phyloP scores from a whole-genome alignment of 306 rosid species.

The Quercus suber region DNA sequence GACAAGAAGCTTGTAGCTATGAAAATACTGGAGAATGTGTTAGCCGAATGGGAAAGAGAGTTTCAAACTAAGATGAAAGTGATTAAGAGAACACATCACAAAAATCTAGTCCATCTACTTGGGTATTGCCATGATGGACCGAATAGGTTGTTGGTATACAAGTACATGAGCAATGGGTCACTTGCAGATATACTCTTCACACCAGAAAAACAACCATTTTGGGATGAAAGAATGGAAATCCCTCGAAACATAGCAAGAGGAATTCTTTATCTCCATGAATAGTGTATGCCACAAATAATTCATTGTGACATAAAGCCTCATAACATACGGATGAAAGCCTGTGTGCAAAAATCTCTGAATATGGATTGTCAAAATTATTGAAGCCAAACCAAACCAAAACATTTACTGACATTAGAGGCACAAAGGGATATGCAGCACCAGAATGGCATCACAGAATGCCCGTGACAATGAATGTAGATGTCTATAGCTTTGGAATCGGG shows the following conservation, averaged over 20 bases:
- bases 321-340: constrained; percentile 22
- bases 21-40: constrained; percentile 1
- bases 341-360: constrained; percentile 14
- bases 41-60: not conserved
- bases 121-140: constrained; percentile 21
- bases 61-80: no score
- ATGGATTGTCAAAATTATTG: constrained; percentile 25
- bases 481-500: constrained; percentile 27
- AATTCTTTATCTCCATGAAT: no score
- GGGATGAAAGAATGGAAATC: constrained; percentile 20
- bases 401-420: constrained; percentile 9
- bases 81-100: not conserved
- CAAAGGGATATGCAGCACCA: constrained; percentile 26
- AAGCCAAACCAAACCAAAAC: constrained; percentile 18
- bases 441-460: constrained; percentile 23
- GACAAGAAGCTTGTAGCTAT: constrained; percentile 18
- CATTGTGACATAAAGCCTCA: no score
- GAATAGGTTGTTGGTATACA: constrained; percentile 20
- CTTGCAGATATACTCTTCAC: constrained; percentile 24
- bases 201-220: not conserved
- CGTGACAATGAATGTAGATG: constrained; percentile 17
- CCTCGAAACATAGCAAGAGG: no score
- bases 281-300: no score
- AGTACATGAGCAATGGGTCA: constrained; percentile 29
- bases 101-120: constrained; percentile 22